Evolutionary conservation across 352 stramenopile genomes (phyloP), one percentile per base, ranked within the genome.

Genomic region (Pythium chondricola): DNA sequence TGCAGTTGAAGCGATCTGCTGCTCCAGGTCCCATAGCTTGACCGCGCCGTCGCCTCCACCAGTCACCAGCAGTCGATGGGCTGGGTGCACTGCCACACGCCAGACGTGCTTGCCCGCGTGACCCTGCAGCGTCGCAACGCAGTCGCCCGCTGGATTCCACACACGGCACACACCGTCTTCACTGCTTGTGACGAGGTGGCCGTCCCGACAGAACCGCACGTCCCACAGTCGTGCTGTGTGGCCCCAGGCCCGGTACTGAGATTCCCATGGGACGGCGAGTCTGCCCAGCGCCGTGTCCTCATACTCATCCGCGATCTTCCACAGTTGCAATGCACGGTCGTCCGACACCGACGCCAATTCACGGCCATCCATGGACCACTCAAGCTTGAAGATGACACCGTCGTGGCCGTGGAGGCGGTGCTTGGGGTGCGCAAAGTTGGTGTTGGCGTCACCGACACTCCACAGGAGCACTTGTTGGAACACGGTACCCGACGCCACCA

Each of bases 381-480:
- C 49, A 9, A 95, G 49, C 51, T 91, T 88, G 48, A 95, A 95
- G 31, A 95, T 71, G 22, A 93, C 83, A 16, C 83, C 83, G 60
- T 91, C 75, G 54, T 94, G 83, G 29, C 67, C 71, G 58, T 92
- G 80, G 18, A 94, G 63, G 1, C 74, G 71, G 63, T 94, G 83
- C 24, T 79, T 36, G 21, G 64, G 61, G 26, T 50, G 24, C 20
- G 57, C 39, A 1, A 32, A 32, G 3, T 52, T 36, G 4, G 16
- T 25, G 4, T 53, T n/a, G 6, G 20, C n/a, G 20, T 57, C 9
- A 52, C n/a, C n/a, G n/a, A 78, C 66, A 43, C 74, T 68, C 83
- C 83, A 95, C 32, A 95, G 47, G 44, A 95, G 56, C 42, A 95
- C 86, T 35, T 92, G 78, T 61, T 93, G 83, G 48, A 91, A 93